Conservation (phyloP, 192 early-diverging fungal genomes). For the Gigaspora rosea region DNA sequence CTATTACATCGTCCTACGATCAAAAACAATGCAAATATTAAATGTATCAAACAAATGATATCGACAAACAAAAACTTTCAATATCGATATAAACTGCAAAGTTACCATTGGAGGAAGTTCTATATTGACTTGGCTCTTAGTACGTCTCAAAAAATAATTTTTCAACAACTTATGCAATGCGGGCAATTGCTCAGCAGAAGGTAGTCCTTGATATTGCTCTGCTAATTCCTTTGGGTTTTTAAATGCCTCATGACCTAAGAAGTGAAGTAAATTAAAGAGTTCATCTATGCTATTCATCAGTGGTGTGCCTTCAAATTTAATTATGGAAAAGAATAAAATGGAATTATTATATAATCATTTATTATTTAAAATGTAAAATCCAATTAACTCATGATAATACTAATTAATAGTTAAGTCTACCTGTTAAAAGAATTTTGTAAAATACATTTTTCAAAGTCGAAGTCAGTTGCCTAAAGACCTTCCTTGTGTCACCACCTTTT, state of each 20-base stretch:
- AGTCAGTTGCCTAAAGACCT: slow-evolving; percentile 58
- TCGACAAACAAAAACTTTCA: slow-evolving; percentile 4
- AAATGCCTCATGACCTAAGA: slow-evolving; percentile 66
- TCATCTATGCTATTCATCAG: slow-evolving; percentile 75
- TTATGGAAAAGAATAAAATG: no score
- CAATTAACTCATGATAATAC: no score
- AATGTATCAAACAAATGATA: neutral
- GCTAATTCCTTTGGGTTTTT: slow-evolving; percentile 56
- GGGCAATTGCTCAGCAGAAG: slow-evolving; percentile 55
- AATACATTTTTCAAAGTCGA: slow-evolving; percentile 43
- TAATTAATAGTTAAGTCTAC: slow-evolving; percentile 33
- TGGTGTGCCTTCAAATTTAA: slow-evolving; percentile 52
- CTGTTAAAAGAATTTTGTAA: slow-evolving; percentile 66
- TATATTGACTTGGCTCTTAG: slow-evolving; percentile 61
- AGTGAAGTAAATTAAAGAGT: slow-evolving; percentile 71
- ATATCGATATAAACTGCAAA: neutral
- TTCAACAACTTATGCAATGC: slow-evolving; percentile 68
- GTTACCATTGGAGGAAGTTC: slow-evolving; percentile 61
- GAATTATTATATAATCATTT: no score
- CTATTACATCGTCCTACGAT: slow-evolving; percentile 63
- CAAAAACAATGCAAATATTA: neutral
- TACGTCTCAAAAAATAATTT: slow-evolving; percentile 74
- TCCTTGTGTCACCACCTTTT: slow-evolving; percentile 64
- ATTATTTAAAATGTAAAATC: no score
- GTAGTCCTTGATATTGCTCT: slow-evolving; percentile 51